These are phyloP conservation scores for Leccinum aurantiacum DNA, from an alignment of 768 basidiomycete genomes.

Conservation along the genomic window DNA sequence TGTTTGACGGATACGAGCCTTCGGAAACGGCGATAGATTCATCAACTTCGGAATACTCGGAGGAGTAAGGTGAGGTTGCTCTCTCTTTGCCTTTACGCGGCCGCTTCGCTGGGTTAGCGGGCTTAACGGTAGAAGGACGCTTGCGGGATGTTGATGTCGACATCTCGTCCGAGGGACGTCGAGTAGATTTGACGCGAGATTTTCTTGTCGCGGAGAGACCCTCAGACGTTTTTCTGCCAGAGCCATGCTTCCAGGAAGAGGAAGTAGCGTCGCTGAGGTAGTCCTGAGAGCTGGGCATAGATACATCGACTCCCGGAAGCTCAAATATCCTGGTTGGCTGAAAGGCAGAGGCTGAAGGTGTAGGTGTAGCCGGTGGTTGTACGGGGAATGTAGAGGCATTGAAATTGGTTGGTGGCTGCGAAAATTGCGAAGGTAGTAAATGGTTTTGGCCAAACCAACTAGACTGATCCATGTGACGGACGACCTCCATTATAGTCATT, in stretches of 20 bases:
- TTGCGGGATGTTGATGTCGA: conserved; percentile 24
- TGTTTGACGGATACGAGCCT: conserved; percentile 9
- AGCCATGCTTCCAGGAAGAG: conserved; percentile 7
- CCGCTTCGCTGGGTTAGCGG: conserved; percentile 18
- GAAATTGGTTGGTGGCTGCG: conserved; percentile 17
- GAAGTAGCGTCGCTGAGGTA: conserved; percentile 1
- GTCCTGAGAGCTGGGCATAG: conserved; percentile 6
- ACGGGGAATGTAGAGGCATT: conserved; percentile 1
- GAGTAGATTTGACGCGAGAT: conserved; percentile 4
- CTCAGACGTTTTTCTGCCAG: conserved; percentile 9
- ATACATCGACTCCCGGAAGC: background rate
- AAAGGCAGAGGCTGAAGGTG: conserved; percentile 4
- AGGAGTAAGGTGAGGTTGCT: conserved; percentile 19
- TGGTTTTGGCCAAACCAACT: conserved; percentile 21
- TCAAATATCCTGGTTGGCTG: background rate
- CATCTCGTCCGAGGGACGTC: conserved; percentile 8
- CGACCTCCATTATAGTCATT: conserved; percentile 34
- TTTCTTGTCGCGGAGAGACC: conserved; percentile 9
- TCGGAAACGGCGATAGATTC: conserved; percentile 11
- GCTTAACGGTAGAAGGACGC: conserved; percentile 18
- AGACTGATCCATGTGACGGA: conserved; percentile 30
- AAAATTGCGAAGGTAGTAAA: conserved; percentile 17
- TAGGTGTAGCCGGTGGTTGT: conserved; percentile 3
- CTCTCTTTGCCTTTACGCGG: conserved; percentile 32
- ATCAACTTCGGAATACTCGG: conserved; percentile 19